These are phyloP conservation scores for Nigrospora sphaerica DNA, from an alignment of 2,329 filamentous ascomycete genomes.

Conservation along the genomic window DNA sequence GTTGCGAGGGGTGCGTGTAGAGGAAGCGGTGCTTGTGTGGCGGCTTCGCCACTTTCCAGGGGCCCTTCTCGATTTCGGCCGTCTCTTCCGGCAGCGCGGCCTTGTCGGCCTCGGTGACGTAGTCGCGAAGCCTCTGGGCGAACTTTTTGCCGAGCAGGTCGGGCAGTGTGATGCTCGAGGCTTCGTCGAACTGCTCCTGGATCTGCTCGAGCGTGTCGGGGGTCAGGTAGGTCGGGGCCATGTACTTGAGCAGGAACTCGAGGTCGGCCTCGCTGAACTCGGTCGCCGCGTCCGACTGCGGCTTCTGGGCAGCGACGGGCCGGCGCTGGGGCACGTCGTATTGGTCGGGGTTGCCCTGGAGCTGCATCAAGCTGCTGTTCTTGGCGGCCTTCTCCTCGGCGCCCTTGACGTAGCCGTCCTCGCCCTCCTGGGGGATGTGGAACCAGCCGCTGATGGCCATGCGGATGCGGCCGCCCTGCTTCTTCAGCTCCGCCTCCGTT, in stretches of 20 bases:
- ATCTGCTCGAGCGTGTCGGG: constrained; percentile 85
- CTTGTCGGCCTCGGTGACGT: constrained; percentile 61
- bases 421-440: constrained; percentile 91
- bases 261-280: constrained; percentile 71
- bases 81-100: constrained; percentile 37
- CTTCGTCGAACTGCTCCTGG: constrained; percentile 69
- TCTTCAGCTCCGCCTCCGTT: constrained; percentile 51
- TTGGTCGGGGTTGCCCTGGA: constrained; percentile 84
- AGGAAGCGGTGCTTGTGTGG: constrained; percentile 94
- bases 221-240: constrained; percentile 83
- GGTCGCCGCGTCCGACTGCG: constrained; percentile 36
- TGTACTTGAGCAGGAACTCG: constrained; percentile 84
- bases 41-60: constrained; percentile 73
- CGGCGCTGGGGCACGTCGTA: constrained; percentile 73
- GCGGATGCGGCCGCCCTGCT: constrained; percentile 69
- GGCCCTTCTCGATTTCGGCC: constrained; percentile 48
- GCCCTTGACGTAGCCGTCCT: constrained; percentile 84
- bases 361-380: constrained; percentile 84
- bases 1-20: constrained; percentile 57
- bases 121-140: constrained; percentile 59
- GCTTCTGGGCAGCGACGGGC: constrained; percentile 38
- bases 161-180: constrained; percentile 77
- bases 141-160: constrained; percentile 76
- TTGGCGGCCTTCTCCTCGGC: constrained; percentile 80
- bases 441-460: constrained; percentile 99